Evolutionary conservation across 306 rosid genomes (phyloP).

Genomic region (Quercus rubra): DNA sequence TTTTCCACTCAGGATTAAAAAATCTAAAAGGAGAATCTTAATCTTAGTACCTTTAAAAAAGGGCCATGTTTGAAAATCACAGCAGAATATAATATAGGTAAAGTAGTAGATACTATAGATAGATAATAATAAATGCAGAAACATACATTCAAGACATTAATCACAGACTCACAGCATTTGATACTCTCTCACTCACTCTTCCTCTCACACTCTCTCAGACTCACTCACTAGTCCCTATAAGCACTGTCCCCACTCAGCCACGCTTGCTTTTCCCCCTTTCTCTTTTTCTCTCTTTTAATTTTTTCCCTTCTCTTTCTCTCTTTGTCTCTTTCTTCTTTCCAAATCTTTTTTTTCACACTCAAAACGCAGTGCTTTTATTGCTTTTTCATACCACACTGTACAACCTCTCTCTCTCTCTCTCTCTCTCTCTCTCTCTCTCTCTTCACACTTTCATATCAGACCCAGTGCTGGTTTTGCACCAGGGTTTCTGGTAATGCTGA

Average conservation of each 20-base stretch:
- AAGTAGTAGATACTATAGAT: no score
- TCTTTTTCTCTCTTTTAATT: not conserved
- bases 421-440: no score
- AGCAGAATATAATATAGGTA: no score
- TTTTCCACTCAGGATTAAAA: no score
- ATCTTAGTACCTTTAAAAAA: no score
- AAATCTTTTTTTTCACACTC: constrained; percentile 30
- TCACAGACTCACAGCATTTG: no score
- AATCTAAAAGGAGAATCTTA: no score
- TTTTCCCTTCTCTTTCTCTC: constrained; percentile 17
- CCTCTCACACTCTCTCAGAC: not conserved
- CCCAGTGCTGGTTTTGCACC: constrained; percentile 23
- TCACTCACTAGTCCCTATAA: not conserved
- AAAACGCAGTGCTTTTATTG: constrained; percentile 21
- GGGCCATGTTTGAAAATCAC: no score
- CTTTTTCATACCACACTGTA: not conserved
- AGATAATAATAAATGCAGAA: no score
- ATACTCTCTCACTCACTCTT: no score
- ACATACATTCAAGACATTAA: no score
- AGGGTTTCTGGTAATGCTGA: constrained; percentile 51
- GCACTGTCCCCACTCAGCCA: constrained; percentile 25
- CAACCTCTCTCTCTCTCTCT: constrained; percentile 12
- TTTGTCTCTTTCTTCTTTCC: constrained; percentile 18
- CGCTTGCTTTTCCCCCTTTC: constrained; percentile 10
- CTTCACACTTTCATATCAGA: not conserved